A percentile compares a stretch with the other conserved stretches of the same genome.
phyloP scores from a whole-genome alignment of 805 yeast genomes.

The Zygosaccharomyces lentus region DNA sequence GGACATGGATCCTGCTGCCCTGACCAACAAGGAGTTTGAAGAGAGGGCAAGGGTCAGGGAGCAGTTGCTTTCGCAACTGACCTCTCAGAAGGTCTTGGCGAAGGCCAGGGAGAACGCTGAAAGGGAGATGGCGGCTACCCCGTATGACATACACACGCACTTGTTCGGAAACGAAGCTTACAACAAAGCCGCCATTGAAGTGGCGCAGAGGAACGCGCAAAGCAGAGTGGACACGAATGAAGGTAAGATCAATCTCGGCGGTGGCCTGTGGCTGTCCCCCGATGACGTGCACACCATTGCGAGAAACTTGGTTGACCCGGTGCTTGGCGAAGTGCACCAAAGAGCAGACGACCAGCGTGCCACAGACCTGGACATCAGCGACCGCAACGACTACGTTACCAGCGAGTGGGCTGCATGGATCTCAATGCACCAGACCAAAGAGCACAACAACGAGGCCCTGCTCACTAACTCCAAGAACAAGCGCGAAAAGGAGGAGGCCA shows the following conservation, averaged over 20 bases:
- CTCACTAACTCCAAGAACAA: conserved; percentile 42
- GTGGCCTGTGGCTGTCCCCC: conserved; percentile 74
- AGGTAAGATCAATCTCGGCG: conserved; percentile 75
- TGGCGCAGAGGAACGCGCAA: conserved; percentile 66
- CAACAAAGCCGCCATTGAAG: conserved; percentile 68
- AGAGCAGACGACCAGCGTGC: conserved; percentile 69
- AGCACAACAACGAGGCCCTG: conserved; percentile 38
- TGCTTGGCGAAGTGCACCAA: conserved; percentile 63
- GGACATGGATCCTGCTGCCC: conserved; percentile 36
- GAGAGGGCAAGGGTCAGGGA: conserved; percentile 37
- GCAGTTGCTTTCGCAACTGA: conserved; percentile 28
- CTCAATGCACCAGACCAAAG: conserved; percentile 36
- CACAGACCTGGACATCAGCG: conserved; percentile 44
- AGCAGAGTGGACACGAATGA: conserved; percentile 44
- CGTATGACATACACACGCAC: conserved; percentile 22
- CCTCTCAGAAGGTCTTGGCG: conserved; percentile 41
- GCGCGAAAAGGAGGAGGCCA: conserved; percentile 46
- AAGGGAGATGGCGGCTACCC: conserved; percentile 38
- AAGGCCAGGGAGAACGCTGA: conserved; percentile 52
- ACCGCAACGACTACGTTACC: conserved; percentile 36
- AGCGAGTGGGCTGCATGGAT: conserved; percentile 41
- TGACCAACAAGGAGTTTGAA: conserved; percentile 41
- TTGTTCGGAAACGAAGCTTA: conserved; percentile 44
- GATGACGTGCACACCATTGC: conserved; percentile 80
- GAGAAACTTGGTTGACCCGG: conserved; percentile 73